Conservation (phyloP, 805 yeast genomes). For the Yamadazyma philogaea region DNA sequence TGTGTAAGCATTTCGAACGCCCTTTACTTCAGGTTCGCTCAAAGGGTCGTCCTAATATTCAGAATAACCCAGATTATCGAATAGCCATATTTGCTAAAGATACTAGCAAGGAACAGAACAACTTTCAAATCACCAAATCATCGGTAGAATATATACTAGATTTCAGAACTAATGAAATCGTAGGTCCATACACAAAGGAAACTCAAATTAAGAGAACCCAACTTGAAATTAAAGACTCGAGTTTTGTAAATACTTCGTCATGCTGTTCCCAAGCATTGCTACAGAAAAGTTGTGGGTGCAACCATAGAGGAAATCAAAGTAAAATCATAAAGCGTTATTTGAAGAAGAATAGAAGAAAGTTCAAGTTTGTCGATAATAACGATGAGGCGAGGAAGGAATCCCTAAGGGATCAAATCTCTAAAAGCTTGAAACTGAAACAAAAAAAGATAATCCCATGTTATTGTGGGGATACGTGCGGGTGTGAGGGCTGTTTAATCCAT, state of each 20-base stretch:
- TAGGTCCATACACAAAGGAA: constrained; percentile 34
- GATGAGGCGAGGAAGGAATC: constrained; percentile 15
- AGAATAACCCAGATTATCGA: constrained; percentile 50
- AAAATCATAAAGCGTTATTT: constrained; percentile 33
- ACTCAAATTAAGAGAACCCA: constrained; percentile 17
- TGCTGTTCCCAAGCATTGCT: constrained; percentile 27
- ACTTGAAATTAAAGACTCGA: constrained; percentile 26
- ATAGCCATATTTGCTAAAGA: constrained; percentile 58
- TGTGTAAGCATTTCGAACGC: constrained; percentile 77
- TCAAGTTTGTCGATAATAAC: constrained; percentile 14
- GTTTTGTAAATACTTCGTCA: constrained; percentile 31
- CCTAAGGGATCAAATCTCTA: constrained; percentile 11
- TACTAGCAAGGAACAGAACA: constrained; percentile 12
- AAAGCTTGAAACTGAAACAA: constrained; percentile 6
- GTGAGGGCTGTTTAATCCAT: constrained; percentile 38
- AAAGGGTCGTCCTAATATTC: constrained; percentile 81
- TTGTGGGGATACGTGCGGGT: constrained; percentile 35
- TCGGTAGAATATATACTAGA: constrained; percentile 42
- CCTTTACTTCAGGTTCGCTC: constrained; percentile 82
- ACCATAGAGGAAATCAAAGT: constrained; percentile 30
- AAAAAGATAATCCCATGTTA: constrained; percentile 32
- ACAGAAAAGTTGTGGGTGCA: constrained; percentile 30
- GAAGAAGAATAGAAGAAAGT: constrained; percentile 20
- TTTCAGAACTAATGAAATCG: constrained; percentile 32
- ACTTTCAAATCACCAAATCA: constrained; percentile 25